Evolutionary conservation across 352 stramenopile genomes (phyloP).

Genomic region (Peronospora destructor): DNA sequence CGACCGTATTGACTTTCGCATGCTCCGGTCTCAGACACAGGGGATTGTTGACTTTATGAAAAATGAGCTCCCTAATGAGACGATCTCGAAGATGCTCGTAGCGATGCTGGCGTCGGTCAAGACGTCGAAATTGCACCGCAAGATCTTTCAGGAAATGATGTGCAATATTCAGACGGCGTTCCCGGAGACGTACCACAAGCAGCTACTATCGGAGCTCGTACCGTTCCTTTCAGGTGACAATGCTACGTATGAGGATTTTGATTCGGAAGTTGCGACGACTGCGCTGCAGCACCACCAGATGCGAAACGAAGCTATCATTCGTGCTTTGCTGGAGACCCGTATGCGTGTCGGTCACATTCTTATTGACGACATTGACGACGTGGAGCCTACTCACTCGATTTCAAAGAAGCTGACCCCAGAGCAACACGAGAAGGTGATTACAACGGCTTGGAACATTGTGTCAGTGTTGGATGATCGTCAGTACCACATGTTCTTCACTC

Average conservation of each 20-base stretch:
- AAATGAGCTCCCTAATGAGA: constrained; percentile 55
- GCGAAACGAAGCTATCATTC: constrained; percentile 74
- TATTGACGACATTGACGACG: constrained; percentile 75
- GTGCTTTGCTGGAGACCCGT: constrained; percentile 66
- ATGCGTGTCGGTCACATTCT: constrained; percentile 83
- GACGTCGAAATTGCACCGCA: constrained; percentile 79
- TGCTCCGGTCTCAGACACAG: constrained; percentile 62
- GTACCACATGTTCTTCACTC: constrained; percentile 85
- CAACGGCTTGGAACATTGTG: constrained; percentile 80
- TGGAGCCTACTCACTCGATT: constrained; percentile 54
- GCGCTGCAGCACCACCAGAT: constrained; percentile 73
- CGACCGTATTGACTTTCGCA: constrained; percentile 81
- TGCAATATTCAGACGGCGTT: constrained; percentile 80
- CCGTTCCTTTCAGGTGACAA: constrained; percentile 78
- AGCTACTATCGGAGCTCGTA: constrained; percentile 57
- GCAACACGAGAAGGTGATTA: constrained; percentile 73
- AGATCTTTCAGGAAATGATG: constrained; percentile 86
- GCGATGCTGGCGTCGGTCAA: constrained; percentile 80
- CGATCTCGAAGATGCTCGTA: constrained; percentile 79
- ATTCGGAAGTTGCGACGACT: constrained; percentile 49
- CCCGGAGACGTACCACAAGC: constrained; percentile 54
- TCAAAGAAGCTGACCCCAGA: constrained; percentile 50
- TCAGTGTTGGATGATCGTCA: constrained; percentile 75
- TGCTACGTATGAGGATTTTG: constrained; percentile 65
- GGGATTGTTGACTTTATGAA: constrained; percentile 61